Percentiles rank a stretch among this genome's conserved stretches.
Evolutionary conservation across 495 filamentous ascomycete genomes (phyloP).

Genomic region (Penicillium longicatenatum): DNA sequence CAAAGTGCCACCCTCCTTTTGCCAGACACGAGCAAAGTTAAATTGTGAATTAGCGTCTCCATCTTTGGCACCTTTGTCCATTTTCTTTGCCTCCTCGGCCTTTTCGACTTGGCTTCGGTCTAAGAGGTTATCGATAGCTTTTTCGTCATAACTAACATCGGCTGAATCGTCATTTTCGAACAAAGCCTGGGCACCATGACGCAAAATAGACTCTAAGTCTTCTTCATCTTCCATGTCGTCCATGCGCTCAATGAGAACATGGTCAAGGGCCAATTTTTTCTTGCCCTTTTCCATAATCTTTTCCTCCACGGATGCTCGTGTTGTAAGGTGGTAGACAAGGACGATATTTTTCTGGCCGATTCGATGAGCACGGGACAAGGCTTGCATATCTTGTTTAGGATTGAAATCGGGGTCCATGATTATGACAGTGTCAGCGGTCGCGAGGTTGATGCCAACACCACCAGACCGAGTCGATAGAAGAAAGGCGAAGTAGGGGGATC

Average conservation of each 20-base stretch:
- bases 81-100: slow-evolving; percentile 47
- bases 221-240: slow-evolving; percentile 73
- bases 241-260: slow-evolving; percentile 90
- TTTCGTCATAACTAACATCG: slow-evolving; percentile 75
- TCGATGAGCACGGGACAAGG: slow-evolving; percentile 87
- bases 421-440: slow-evolving; percentile 96
- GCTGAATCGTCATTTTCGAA: slow-evolving; percentile 71
- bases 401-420: slow-evolving; percentile 99
- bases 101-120: slow-evolving; percentile 83
- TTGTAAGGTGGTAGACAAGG: slow-evolving; percentile 91
- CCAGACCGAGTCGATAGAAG: slow-evolving; percentile 91
- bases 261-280: slow-evolving; percentile 92
- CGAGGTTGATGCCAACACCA: slow-evolving; percentile 96
- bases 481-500: slow-evolving; percentile 84
- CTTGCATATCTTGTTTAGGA: slow-evolving; percentile 96
- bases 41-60: slow-evolving; percentile 69
- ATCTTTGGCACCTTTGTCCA: slow-evolving; percentile 40
- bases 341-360: slow-evolving; percentile 97
- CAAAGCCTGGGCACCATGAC: slow-evolving; percentile 82
- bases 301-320: slow-evolving; percentile 85
- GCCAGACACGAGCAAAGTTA: slow-evolving; percentile 91
- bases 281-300: slow-evolving; percentile 95
- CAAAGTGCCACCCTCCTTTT: slow-evolving; percentile 70
- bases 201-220: slow-evolving; percentile 86
- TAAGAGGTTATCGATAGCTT: slow-evolving; percentile 82